Percentiles rank a stretch among this genome's conserved stretches.
Evolutionary conservation across 768 basidiomycete species (phyloP).

Genomic region (Leccinum barrowsii): DNA sequence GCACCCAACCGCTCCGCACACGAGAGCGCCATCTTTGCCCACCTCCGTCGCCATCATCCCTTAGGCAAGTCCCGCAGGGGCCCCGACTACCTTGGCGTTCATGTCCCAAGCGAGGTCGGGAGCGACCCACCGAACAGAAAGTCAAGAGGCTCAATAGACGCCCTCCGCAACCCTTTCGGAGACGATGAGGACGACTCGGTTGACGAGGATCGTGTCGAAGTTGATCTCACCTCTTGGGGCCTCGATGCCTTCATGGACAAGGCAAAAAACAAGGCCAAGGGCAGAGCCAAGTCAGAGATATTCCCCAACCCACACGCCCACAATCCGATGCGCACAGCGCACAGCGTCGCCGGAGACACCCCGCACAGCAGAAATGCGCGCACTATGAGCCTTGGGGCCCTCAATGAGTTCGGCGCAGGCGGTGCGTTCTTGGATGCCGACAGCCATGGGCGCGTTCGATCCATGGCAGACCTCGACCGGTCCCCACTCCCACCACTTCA

Average conservation of each 20-base stretch:
- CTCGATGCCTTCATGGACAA: constrained; percentile 73
- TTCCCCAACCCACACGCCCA: constrained; percentile 45
- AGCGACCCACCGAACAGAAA: constrained; percentile 46
- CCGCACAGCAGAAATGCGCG: constrained; percentile 44
- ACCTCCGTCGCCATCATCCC: constrained; percentile 56
- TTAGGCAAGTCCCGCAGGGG: constrained; percentile 51
- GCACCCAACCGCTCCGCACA: constrained; percentile 63
- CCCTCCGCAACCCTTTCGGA: constrained; percentile 72
- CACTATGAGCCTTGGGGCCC: constrained; percentile 64
- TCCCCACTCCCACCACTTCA: constrained; percentile 38
- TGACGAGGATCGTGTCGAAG: constrained; percentile 56
- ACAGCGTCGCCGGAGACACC: constrained; percentile 41
- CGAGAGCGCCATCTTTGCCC: constrained; percentile 84
- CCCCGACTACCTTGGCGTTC: constrained; percentile 62
- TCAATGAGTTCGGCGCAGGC: constrained; percentile 51
- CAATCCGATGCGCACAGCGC: constrained; percentile 38
- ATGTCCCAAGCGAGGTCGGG: constrained; percentile 61
- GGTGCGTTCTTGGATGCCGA: constrained; percentile 45
- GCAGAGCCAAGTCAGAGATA: constrained; percentile 34
- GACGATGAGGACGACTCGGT: constrained; percentile 47
- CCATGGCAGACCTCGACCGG: constrained; percentile 54
- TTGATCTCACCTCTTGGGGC: constrained; percentile 83
- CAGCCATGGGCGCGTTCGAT: constrained; percentile 46
- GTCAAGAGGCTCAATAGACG: constrained; percentile 57
- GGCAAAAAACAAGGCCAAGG: constrained; percentile 37